Base-by-base conservation (phyloP, 1,139 yeast species). In the Candida pseudoviswanathii region DNA sequence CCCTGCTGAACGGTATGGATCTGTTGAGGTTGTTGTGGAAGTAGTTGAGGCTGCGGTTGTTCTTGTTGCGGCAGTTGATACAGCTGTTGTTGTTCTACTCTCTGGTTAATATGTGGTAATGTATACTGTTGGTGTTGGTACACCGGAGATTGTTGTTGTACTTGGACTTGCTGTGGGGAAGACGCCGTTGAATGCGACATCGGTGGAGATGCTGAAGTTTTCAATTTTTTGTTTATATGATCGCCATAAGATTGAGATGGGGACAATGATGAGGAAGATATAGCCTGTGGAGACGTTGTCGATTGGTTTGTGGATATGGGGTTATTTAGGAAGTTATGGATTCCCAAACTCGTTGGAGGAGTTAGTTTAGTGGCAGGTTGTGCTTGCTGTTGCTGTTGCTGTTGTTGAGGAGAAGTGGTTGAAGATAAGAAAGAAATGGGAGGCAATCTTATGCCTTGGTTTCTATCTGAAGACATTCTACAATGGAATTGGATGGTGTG, bases 361-460 rank as follows among this genome's bases (percentile, higher is more conserved):
- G 51, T 37, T 22, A 49, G 27, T 30, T 45, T 48, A 26, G 21
- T 33, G 5, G 26, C 24, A n/a, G 32, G 34, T 10, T 25, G 39
- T 2, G 38, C 16, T 7, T 21, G 42, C 4, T 21, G 44, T n/a
- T 21, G 41, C n/a, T 40, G 33, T 8, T 39, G 39, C 21, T 33
- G 41, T 24, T 24, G 30, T 25, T 29, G 41, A 25, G 41, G 41
- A 6, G 41, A 37, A 24, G 41, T 10, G n/a, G 41, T n/a, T 16
- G 33, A 43, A 3, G 49, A 45, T 40, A 49, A 43, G 40, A 49
- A 49, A 6, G 49, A 46, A 25, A 49, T 49, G 22, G 51, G 51
- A 7, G 51, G 51, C 29, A 49, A 49, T 44, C 49, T 46, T 40
- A 49, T 49, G 9, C 49, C 48, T 34, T 45, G 51, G 36, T 48